Evolutionary conservation across 257 asterid species (phyloP).

Genomic region (Gentiana straminea): DNA sequence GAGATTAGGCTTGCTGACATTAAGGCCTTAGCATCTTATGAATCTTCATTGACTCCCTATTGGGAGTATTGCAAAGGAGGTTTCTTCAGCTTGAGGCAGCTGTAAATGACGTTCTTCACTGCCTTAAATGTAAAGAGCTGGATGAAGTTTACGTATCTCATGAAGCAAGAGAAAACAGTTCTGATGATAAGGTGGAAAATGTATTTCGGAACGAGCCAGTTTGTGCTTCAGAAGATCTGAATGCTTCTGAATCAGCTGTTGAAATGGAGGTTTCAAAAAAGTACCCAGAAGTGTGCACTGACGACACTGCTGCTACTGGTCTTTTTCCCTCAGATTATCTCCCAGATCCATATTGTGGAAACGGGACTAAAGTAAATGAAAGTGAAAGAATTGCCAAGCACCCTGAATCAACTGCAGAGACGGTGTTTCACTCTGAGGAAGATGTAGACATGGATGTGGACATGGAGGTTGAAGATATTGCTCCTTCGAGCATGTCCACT

Average conservation of each 20-base stretch:
- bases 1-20: conserved; percentile 74
- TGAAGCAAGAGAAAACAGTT: conserved; percentile 20
- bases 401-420: conserved; percentile 22
- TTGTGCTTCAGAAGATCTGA: conserved; percentile 16
- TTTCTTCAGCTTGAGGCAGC: conserved; percentile 49
- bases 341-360: conserved; percentile 12
- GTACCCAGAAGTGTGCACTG: conserved; percentile 23
- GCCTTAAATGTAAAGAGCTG: conserved; percentile 19
- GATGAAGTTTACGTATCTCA: conserved; percentile 27
- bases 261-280: conserved; percentile 6
- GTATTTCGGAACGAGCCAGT: conserved; percentile 20
- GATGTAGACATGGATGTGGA: conserved; percentile 96
- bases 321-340: conserved; percentile 11
- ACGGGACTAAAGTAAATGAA: conserved; percentile 22
- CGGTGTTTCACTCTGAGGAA: conserved; percentile 34
- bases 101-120: conserved; percentile 22
- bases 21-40: conserved; percentile 58
- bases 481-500: conserved; percentile 26
- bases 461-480: conserved; percentile 89
- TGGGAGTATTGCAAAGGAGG: conserved; percentile 71
- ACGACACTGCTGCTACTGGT: conserved; percentile 16
- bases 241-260: conserved; percentile 17
- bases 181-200: conserved; percentile 19
- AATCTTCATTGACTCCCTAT: conserved; percentile 55
- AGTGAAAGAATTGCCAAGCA: conserved; percentile 18